Evolutionary conservation across 2,329 filamentous ascomycete genomes (phyloP).

Genomic region (Pseudopithomyces maydicus): DNA sequence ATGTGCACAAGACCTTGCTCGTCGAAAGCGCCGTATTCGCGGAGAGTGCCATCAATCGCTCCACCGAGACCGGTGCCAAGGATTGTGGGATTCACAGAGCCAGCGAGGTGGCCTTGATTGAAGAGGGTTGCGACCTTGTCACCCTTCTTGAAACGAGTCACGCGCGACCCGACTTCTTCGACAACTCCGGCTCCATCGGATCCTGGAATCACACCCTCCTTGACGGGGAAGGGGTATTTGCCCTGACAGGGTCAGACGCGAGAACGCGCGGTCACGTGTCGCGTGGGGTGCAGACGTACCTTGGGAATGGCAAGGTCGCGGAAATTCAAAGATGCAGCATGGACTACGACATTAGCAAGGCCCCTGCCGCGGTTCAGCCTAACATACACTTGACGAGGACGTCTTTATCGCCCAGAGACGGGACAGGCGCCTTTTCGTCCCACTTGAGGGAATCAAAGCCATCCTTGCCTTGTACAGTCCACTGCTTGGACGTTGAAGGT

Average conservation of each 20-base stretch:
- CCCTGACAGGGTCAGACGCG: constrained; percentile 30
- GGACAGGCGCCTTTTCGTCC: constrained; percentile 58
- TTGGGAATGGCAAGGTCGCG: constrained; percentile 55
- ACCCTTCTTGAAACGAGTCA: constrained; percentile 61
- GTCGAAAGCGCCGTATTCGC: constrained; percentile 69
- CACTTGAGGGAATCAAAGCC: constrained; percentile 67
- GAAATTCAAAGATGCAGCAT: constrained; percentile 56
- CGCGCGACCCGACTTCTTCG: constrained; percentile 59
- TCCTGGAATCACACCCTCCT: constrained; percentile 49
- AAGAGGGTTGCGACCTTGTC: constrained; percentile 69
- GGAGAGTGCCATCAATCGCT: constrained; percentile 68
- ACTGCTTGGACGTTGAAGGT: constrained; percentile 59
- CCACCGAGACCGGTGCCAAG: constrained; percentile 68
- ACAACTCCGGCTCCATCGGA: constrained; percentile 61
- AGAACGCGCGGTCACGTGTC: constrained; percentile 4
- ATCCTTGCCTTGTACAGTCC: constrained; percentile 59
- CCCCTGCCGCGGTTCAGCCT: not conserved
- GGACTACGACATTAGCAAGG: constrained; percentile 41
- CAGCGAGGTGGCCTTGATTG: constrained; percentile 62
- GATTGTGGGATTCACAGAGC: constrained; percentile 47
- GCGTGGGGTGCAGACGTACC: constrained; percentile 16
- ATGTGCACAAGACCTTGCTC: constrained; percentile 69
- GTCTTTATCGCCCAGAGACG: constrained; percentile 69
- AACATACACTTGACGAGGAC: constrained; percentile 68
- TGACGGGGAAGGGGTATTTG: constrained; percentile 51